These are phyloP conservation scores for Aspergillus felis DNA, from an alignment of 2,329 filamentous ascomycete species.

Conservation along the genomic window DNA sequence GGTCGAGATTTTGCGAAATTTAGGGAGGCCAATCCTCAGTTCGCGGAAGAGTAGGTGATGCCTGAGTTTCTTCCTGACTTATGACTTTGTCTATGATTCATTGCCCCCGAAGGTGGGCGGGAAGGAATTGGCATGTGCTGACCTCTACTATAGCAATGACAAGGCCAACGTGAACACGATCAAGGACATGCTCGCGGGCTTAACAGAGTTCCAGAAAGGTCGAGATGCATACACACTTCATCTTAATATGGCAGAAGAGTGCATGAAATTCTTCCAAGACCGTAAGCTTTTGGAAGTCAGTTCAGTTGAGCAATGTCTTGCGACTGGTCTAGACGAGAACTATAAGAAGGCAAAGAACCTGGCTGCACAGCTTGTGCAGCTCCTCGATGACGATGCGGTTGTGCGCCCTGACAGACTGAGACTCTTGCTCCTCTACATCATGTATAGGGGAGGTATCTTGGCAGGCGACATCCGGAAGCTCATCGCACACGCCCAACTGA, in stretches of 20 bases:
- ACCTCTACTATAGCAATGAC: constrained; percentile 48
- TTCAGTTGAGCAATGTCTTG: constrained; percentile 82
- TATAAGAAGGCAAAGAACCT: constrained; percentile 86
- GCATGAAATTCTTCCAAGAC: constrained; percentile 87
- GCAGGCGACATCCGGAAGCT: constrained; percentile 79
- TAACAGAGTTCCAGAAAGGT: constrained; percentile 92
- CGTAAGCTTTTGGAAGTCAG: constrained; percentile 84
- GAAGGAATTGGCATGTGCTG: background rate
- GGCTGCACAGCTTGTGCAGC: constrained; percentile 75
- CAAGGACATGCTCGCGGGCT: constrained; percentile 91
- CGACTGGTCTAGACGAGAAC: constrained; percentile 90
- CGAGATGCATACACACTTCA: constrained; percentile 94
- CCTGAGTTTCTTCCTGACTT: background rate
- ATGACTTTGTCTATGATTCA: background rate
- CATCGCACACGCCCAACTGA: constrained; percentile 75
- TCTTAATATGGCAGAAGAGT: constrained; percentile 93
- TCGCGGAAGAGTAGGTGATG: constrained; percentile 62
- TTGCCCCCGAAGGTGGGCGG: constrained; percentile 4
- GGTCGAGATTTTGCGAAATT: constrained; percentile 92
- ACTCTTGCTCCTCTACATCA: constrained; percentile 76
- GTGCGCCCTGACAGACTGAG: constrained; percentile 71
- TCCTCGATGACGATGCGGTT: constrained; percentile 82
- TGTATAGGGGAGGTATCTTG: constrained; percentile 83
- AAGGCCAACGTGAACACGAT: constrained; percentile 81
- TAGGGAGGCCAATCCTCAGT: constrained; percentile 85